A percentile compares a stretch with the other conserved stretches of the same genome.
Conservation (phyloP, 2,329 filamentous ascomycete genomes). For the Fusarium keratoplasticum region DNA sequence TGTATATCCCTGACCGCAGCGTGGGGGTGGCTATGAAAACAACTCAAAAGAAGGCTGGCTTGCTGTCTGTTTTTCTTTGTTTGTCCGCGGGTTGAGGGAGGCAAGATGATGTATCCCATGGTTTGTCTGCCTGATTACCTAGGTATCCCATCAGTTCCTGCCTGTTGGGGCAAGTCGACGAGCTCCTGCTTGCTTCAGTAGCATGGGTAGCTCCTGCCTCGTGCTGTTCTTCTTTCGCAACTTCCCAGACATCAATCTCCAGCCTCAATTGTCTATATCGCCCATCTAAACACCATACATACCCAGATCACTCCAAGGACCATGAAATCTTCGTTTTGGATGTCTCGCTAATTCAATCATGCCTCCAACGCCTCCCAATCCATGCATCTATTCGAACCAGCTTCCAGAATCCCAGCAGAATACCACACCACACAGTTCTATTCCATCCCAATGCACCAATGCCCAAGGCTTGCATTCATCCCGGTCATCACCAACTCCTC, state of each 20-base stretch:
- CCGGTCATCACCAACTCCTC: background rate
- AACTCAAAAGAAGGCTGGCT: background rate
- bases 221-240: background rate
- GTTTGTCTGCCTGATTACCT: background rate
- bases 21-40: constrained; percentile 1
- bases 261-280: background rate
- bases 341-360: background rate
- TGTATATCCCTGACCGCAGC: background rate
- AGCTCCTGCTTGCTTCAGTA: background rate
- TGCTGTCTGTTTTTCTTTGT: background rate
- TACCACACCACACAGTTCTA: background rate
- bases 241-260: background rate
- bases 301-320: background rate
- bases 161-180: background rate
- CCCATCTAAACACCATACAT: background rate
- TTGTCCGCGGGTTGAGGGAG: background rate
- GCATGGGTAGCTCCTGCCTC: background rate
- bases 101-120: background rate
- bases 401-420: background rate
- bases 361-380: background rate
- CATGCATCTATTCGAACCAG: background rate
- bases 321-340: background rate
- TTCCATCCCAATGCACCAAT: background rate
- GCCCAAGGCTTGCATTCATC: background rate
- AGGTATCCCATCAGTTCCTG: background rate